phyloP scores from a whole-genome alignment of 2,329 filamentous ascomycete species.

The Rosellinia necatrix region DNA sequence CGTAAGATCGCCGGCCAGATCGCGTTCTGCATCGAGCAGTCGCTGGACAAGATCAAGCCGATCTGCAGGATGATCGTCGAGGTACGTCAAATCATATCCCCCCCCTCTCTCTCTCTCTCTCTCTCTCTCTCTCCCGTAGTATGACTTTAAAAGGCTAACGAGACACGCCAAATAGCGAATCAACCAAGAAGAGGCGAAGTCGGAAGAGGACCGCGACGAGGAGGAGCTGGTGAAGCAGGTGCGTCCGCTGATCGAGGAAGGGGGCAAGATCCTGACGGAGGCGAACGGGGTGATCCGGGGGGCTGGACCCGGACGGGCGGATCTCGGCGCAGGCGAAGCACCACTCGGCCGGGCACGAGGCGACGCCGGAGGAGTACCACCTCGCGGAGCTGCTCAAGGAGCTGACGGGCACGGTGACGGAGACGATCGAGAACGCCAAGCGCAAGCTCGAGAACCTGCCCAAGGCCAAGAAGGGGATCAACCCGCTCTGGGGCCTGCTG shows the following conservation, averaged over 20 bases:
- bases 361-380: constrained; percentile 80
- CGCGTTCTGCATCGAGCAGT: constrained; percentile 72
- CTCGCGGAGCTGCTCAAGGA: constrained; percentile 87
- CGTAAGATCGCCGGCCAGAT: constrained; percentile 79
- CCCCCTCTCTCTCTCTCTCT: no score
- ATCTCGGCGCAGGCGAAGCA: constrained; percentile 86
- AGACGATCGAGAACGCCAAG: constrained; percentile 85
- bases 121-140: no score
- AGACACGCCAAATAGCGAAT: constrained; percentile 64
- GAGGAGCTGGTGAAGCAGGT: constrained; percentile 86
- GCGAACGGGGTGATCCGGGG: constrained; percentile 85
- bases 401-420: constrained; percentile 78
- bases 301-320: constrained; percentile 84
- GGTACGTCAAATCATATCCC: constrained; percentile 49
- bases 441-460: constrained; percentile 90
- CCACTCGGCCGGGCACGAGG: constrained; percentile 74
- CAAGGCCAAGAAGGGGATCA: constrained; percentile 91
- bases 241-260: constrained; percentile 87
- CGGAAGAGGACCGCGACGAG: constrained; percentile 87
- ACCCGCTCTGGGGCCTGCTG: constrained; percentile 83
- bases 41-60: constrained; percentile 81
- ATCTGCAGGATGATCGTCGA: constrained; percentile 86
- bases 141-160: constrained; percentile 39
- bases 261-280: constrained; percentile 78
- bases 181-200: constrained; percentile 77